Base-by-base conservation (phyloP, 164 flowering plant species). In the Sedum album region DNA sequence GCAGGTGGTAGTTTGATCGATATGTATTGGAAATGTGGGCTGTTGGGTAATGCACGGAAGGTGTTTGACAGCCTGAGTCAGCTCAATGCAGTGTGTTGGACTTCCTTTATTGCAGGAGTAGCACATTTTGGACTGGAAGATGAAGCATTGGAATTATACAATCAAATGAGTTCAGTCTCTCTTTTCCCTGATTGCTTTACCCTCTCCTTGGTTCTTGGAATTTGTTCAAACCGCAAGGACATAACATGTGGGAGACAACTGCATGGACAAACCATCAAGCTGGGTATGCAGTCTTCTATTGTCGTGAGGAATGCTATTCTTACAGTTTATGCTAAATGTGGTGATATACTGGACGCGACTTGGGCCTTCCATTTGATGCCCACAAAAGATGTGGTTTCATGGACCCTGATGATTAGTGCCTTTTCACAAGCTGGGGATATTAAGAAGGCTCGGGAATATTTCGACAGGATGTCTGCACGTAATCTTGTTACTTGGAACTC, bases 21-120 rank as follows among this genome's bases (percentile, higher is more conserved):
- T 70, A 76, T 85, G 86, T 83, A 87, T 77, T 84, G 79, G 41
- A 85, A 85, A 76, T 82, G 86, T 71, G 86, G 88, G 49, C 21
- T 33, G 30, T 62, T 81, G 39, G 66, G 72, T 46, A 15, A 44
- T 51, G 86, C 87, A 13, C 72, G 76, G 61, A 67, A 57, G 67
- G 76, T 84, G 7, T 84, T 86, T 61, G 68, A 82, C 51, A 68
- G 39, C 44, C 66, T 86, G 46, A 51, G 61, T 2, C 76, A 80
- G 53, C 72, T 28, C 26, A 83, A 79, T 74, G 73, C 70, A 31
- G 86, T 82, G 9, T 76, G 84, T 0, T 86, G 88, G 88, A 84
- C 86, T 68, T 76, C 85, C 18, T 65, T 86, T 33, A 83, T 86
- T 39, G 65, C 75, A 6, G 88, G 90, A 44, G 62, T 73, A 55